Base-by-base conservation (phyloP, 805 yeast species). In the Vanderwaltozyma tropicalis region DNA sequence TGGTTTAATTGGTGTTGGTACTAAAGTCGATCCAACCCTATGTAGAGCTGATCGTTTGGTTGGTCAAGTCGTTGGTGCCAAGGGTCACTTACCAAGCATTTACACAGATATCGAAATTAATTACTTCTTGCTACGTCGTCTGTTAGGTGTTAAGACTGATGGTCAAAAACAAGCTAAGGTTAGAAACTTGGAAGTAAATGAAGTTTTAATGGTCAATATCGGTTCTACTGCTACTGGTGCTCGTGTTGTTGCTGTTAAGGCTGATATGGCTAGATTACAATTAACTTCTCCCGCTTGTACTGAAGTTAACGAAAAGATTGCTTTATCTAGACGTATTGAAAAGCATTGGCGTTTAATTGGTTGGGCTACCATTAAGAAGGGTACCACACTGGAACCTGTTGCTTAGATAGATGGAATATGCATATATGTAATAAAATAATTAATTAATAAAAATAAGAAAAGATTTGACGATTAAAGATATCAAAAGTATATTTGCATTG, bases 191-290 rank as follows among this genome's bases (percentile, higher is more conserved):
- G 89, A 86, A 56, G 78, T 78, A 51, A 89, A 89, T 55, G 99
- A 92, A 66, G 95, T 92, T 49, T 75, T 92, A 61, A 94, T 92
- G 98, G 98, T 92, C 37, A 92, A 94, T 65, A 94, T 92, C 55
- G 99, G 99, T 47, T 92, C 98, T 20, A 92, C 97, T 36, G 96
- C 99, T 39, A 86, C 97, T 25, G 99, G 99, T 68, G 98, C 98
- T 40, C 83, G 96, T 66, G 98, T 92, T 49, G 81, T 87, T 50
- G 95, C 95, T 35, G 97, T 92, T 39, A 84, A 86, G 66, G 97
- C 97, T 44, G 99, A 92, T 75, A 86, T 94, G 96, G 98, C 98
- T 32, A 85, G 96, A 74, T 74, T 92, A 58, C 87, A 86, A 60
- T 75, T 92, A 61, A 89, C 97, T 34, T 80, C 95, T 33, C 98